These are phyloP conservation scores for Conoideocrella luteorostrata DNA, from an alignment of 2,329 filamentous ascomycete species.

Conservation along the genomic window DNA sequence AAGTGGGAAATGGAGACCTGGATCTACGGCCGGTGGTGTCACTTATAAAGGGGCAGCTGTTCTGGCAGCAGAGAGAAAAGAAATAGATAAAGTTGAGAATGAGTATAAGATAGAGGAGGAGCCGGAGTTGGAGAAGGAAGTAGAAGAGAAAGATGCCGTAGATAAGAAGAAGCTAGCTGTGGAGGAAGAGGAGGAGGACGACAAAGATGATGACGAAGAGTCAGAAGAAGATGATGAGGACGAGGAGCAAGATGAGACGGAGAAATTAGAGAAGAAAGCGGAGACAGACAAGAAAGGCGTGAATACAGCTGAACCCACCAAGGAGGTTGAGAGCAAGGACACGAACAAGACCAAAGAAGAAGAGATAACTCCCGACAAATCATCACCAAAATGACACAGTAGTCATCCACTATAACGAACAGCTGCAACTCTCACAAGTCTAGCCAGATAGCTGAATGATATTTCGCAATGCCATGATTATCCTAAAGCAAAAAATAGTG, in stretches of 20 bases:
- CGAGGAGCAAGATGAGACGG: slow-evolving; percentile 17
- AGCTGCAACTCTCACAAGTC: too few relatives aligned
- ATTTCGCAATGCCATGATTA: neutral
- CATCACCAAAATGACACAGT: slow-evolving; percentile 7
- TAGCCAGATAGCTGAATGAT: neutral
- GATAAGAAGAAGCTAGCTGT: neutral
- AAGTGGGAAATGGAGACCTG: slow-evolving; percentile 10
- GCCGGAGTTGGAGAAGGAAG: slow-evolving; percentile 23
- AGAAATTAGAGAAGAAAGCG: slow-evolving; percentile 21
- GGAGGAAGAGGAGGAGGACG: slow-evolving; percentile 15
- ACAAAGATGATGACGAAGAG: slow-evolving; percentile 24
- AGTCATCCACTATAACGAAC: too few relatives aligned
- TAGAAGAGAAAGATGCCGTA: neutral
- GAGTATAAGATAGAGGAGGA: slow-evolving; percentile 35
- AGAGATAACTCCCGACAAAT: slow-evolving; percentile 9
- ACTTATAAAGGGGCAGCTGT: slow-evolving; percentile 16
- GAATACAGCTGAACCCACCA: too few relatives aligned
- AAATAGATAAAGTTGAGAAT: slow-evolving; percentile 28
- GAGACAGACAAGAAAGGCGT: slow-evolving; percentile 18
- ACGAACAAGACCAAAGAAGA: slow-evolving; percentile 11
- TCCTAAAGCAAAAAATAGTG: neutral
- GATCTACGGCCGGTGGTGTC: slow-evolving; percentile 18
- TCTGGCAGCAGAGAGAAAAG: slow-evolving; percentile 26
- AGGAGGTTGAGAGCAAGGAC: slow-evolving; percentile 15
- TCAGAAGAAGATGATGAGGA: slow-evolving; percentile 17